Percentiles rank a stretch among this genome's conserved stretches.
These are phyloP conservation scores for Fusarium ambrosium DNA, from an alignment of 2,329 filamentous ascomycete species.

Conservation along the genomic window DNA sequence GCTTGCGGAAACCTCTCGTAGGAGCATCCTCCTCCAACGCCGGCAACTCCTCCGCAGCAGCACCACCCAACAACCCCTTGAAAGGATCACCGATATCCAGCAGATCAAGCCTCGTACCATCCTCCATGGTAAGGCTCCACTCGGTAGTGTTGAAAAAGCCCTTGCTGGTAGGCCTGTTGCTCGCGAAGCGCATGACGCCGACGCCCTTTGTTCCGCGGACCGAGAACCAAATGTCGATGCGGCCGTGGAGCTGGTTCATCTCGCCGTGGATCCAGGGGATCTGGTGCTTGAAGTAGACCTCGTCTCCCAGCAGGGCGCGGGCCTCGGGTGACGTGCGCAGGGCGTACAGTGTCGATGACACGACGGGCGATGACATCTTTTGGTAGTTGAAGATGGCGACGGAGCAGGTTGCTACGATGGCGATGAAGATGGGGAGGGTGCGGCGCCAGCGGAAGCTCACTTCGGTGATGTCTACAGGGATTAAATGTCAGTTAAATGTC, in stretches of 20 bases:
- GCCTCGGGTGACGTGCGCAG: conserved; percentile 84
- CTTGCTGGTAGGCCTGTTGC: conserved; percentile 73
- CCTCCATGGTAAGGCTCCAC: conserved; percentile 84
- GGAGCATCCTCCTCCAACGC: conserved; percentile 51
- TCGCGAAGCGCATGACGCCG: conserved; percentile 85
- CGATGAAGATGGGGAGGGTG: conserved; percentile 85
- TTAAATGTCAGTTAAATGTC: not conserved
- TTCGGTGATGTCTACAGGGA: conserved; percentile 55
- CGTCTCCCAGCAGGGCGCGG: conserved; percentile 84
- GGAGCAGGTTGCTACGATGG: conserved; percentile 77
- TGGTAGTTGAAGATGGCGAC: conserved; percentile 99
- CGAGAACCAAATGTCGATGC: conserved; percentile 87
- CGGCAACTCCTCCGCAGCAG: conserved; percentile 55
- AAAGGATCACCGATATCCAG: conserved; percentile 82
- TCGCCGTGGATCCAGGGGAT: conserved; percentile 88
- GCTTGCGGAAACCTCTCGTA: conserved; percentile 67
- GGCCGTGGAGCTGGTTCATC: conserved; percentile 93
- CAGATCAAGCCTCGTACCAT: conserved; percentile 76
- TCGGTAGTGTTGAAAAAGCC: conserved; percentile 86
- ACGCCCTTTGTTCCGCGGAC: conserved; percentile 82
- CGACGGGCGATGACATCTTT: conserved; percentile 87
- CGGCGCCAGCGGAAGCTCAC: conserved; percentile 73
- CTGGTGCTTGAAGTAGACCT: conserved; percentile 83
- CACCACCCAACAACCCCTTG: conserved; percentile 60
- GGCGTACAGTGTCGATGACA: conserved; percentile 91